These are phyloP conservation scores for Ogataea pignaliae DNA, from an alignment of 805 yeast species.

Conservation along the genomic window DNA sequence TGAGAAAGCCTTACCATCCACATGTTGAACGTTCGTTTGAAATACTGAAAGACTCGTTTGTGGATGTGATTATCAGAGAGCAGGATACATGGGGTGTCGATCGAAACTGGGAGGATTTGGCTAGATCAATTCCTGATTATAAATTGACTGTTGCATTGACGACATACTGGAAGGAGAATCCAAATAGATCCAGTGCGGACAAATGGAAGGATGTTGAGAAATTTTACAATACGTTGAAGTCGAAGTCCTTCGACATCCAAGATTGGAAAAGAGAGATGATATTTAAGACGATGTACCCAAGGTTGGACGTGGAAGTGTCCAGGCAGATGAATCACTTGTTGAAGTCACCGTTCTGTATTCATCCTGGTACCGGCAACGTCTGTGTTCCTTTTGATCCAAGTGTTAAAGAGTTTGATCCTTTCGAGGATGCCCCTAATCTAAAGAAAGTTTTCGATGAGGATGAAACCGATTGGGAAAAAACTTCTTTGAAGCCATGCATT, in stretches of 20 bases:
- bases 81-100: conserved; percentile 83
- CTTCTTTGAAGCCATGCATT: conserved; percentile 67
- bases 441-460: conserved; percentile 59
- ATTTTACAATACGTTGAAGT: conserved; percentile 37
- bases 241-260: conserved; percentile 40
- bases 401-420: conserved; percentile 63
- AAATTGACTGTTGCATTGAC: conserved; percentile 47
- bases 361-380: conserved; percentile 91
- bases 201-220: conserved; percentile 79
- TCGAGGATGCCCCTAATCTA: conserved; percentile 68
- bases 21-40: conserved; percentile 74
- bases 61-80: conserved; percentile 61
- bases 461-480: conserved; percentile 55
- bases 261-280: conserved; percentile 79
- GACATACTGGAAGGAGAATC: conserved; percentile 53
- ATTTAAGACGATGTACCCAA: conserved; percentile 77
- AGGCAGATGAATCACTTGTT: conserved; percentile 84
- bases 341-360: conserved; percentile 95
- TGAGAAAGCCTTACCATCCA: conserved; percentile 87
- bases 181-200: conserved; percentile 47
- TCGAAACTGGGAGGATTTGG: conserved; percentile 50
- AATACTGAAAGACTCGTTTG: conserved; percentile 58
- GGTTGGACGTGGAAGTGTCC: conserved; percentile 91
- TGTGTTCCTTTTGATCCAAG: conserved; percentile 80
- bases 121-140: conserved; percentile 61